Conservation (phyloP, 331 rosid genomes). For the Arachis monticola region DNA sequence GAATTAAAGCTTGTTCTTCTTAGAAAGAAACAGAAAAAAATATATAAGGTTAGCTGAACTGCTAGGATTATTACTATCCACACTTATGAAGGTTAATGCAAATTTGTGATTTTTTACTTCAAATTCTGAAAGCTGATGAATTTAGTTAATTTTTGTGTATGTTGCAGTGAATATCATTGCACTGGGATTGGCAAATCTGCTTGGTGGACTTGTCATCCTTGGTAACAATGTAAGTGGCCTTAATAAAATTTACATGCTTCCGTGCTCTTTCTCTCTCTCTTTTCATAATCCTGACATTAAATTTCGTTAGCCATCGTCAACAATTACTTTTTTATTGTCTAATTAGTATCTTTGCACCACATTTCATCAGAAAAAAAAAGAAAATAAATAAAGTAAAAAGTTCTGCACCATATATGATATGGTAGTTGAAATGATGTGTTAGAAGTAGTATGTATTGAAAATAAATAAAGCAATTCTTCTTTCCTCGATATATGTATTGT, state of each 20-base stretch:
- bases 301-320: not conserved
- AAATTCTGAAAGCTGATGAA: constrained; percentile 22
- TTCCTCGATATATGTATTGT: too few relatives aligned
- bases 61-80: not conserved
- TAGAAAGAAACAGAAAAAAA: not conserved
- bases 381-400: too few relatives aligned
- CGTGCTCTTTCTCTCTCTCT: not conserved
- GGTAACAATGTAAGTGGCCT: constrained; percentile 62
- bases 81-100: constrained; percentile 1
- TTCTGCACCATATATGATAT: too few relatives aligned
- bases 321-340: not conserved
- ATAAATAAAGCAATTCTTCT: too few relatives aligned
- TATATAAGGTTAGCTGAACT: constrained; percentile 1
- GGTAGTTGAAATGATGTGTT: too few relatives aligned
- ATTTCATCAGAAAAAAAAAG: too few relatives aligned
- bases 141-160: constrained; percentile 31
- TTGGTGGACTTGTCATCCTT: constrained; percentile 72
- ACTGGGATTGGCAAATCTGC: constrained; percentile 68
- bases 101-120: constrained; percentile 1
- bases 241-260: not conserved
- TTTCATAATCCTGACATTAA: not conserved
- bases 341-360: too few relatives aligned
- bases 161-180: constrained; percentile 62
- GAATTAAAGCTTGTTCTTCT: not conserved
- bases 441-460: too few relatives aligned